These are phyloP conservation scores for Skeletonema potamos DNA, from an alignment of 108 stramenopile species.

Conservation along the genomic window DNA sequence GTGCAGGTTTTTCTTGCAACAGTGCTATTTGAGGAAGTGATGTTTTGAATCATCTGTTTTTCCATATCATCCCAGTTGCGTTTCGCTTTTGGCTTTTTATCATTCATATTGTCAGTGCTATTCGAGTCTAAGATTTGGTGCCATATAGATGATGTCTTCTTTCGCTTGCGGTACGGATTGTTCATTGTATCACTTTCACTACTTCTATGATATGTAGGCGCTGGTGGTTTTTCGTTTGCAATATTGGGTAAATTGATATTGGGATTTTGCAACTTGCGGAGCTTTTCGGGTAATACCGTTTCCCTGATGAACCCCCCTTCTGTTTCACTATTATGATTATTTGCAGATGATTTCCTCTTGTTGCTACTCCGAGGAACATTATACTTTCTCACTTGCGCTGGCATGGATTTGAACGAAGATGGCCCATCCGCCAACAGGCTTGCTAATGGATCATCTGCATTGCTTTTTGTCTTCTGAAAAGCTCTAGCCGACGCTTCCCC, in stretches of 20 bases:
- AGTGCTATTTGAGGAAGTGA: constrained; percentile 1
- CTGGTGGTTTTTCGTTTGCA: constrained; percentile 20
- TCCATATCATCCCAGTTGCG: constrained; percentile 33
- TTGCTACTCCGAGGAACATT: constrained; percentile 5
- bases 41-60: constrained; percentile 11
- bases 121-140: constrained; percentile 56
- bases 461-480: constrained; percentile 31
- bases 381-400: constrained; percentile 21
- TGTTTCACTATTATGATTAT: constrained; percentile 8
- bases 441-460: constrained; percentile 56
- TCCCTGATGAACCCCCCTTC: constrained; percentile 71
- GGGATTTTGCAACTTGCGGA: constrained; percentile 18
- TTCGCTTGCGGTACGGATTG: constrained; percentile 49
- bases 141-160: constrained; percentile 61
- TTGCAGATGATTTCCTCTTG: background rate
- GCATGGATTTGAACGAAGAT: constrained; percentile 2
- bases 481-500: constrained; percentile 56
- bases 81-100: constrained; percentile 6
- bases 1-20: constrained; percentile 1
- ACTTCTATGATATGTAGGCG: background rate
- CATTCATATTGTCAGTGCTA: background rate
- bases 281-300: constrained; percentile 51
- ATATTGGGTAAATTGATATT: background rate
- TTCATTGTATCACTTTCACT: background rate
- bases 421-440: constrained; percentile 23